Base-by-base conservation (phyloP, 345 rosid species). In the Capsella bursapastoris region DNA sequence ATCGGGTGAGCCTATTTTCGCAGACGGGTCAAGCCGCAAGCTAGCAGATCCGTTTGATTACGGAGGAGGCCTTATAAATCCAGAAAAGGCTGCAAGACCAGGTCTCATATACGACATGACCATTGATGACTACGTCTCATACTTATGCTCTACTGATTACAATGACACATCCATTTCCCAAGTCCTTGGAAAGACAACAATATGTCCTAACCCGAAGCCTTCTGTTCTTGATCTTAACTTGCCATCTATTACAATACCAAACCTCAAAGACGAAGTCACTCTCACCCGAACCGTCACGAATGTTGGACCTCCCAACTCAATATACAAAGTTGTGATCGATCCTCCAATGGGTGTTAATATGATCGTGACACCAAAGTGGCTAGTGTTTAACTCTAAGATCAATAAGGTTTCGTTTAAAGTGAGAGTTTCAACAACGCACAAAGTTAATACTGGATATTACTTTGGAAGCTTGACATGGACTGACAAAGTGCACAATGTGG, bases 31-130 rank as follows among this genome's bases (percentile, higher is more conserved):
- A 10, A 37, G 52, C 27, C 57, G 31, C 0, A 64, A 79, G 29
- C 85, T 80, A n/a, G 86, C 92, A 3, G 80, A 86, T 60, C 44
- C 86, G 10, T 87, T 87, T 7, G 85, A 84, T n/a, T 76, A 43
- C 5, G 96, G 97, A 5, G 82, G 87, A 12, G 94, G 91, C 7
- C 86, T 86, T 16, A 80, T 86, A 3, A 82, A 85, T 69, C 90
- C 92, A 9, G 76, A 84, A 2, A 74, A 65, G 31, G 93, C 94
- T 15, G 63, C 72, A 53, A 74, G 57, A 38, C 90, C 89, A 0
- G 90, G 93, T 44, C 80, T 92, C 5, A 60, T 92, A 1, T 87
- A 88, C 27, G 90, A 89, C 37, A 67, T 87, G 28, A 38, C 52
- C 29, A 75, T 77, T 0, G 31, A 74, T 3, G 87, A 86, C 32